Percentiles rank a stretch among this genome's conserved stretches.
These are phyloP conservation scores for Tricholoma matsutake DNA, from an alignment of 768 basidiomycete species.

Conservation along the genomic window DNA sequence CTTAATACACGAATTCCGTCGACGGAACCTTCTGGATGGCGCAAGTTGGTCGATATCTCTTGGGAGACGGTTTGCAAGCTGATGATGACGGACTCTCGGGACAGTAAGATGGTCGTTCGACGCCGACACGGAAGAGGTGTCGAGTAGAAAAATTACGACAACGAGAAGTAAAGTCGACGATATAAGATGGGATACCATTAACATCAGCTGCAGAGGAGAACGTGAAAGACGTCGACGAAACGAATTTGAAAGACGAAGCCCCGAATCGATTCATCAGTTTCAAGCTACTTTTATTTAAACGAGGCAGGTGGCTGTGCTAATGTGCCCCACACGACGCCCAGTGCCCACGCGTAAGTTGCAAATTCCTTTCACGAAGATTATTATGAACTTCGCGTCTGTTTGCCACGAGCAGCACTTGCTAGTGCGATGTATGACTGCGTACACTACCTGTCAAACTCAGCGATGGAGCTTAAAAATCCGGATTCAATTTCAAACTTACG, in stretches of 20 bases:
- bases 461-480: too few species aligned
- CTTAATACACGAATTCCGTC: constrained; percentile 3
- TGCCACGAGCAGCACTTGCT: too few species aligned
- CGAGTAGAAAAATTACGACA: constrained; percentile 18
- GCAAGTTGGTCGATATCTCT: neutral
- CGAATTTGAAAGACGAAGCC: neutral
- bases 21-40: constrained; percentile 2
- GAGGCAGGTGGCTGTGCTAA: neutral
- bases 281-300: neutral
- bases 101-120: constrained; percentile 18
- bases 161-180: constrained; percentile 19
- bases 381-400: too few species aligned
- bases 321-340: too few species aligned
- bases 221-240: constrained; percentile 4
- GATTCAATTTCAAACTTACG: too few species aligned
- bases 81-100: constrained; percentile 20
- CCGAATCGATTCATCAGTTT: neutral
- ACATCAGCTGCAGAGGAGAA: constrained; percentile 3
- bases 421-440: too few species aligned
- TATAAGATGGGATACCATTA: constrained; percentile 23
- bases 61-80: constrained; percentile 16
- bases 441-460: too few species aligned
- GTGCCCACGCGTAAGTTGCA: too few species aligned
- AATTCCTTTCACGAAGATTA: too few species aligned
- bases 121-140: constrained; percentile 11